Percentiles rank a stretch among this genome's conserved stretches.
Evolutionary conservation across 768 basidiomycete species (phyloP).

Genomic region (Dioszegia crocea): DNA sequence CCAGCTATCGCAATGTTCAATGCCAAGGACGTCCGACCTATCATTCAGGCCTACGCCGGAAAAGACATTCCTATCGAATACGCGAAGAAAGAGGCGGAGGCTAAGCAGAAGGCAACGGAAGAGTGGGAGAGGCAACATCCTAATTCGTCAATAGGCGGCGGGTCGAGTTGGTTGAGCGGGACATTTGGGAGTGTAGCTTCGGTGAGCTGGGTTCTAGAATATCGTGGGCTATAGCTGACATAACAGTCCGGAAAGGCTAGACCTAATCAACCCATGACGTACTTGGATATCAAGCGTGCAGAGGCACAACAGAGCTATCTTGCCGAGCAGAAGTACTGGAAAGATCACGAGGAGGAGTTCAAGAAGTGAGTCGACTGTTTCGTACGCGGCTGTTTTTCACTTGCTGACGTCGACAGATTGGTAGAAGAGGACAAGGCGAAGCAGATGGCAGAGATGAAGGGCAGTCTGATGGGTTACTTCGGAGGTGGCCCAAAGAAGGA

Average conservation of each 20-base stretch:
- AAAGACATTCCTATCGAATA: slow-evolving; percentile 88
- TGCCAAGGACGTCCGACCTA: slow-evolving; percentile 78
- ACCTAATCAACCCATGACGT: slow-evolving; percentile 48
- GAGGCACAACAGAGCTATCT: slow-evolving; percentile 47
- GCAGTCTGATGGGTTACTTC: slow-evolving; percentile 39
- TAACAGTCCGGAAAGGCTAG: slow-evolving; percentile 30
- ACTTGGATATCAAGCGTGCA: slow-evolving; percentile 49
- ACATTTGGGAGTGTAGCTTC: slow-evolving; percentile 44
- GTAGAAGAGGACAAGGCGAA: slow-evolving; percentile 50
- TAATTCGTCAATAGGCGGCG: slow-evolving; percentile 17
- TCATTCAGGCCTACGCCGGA: slow-evolving; percentile 75
- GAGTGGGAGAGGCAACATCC: slow-evolving; percentile 65
- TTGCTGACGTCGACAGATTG: slow-evolving; percentile 26
- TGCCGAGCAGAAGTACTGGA: slow-evolving; percentile 49
- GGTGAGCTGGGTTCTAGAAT: slow-evolving; percentile 30
- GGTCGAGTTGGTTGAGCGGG: slow-evolving; percentile 34
- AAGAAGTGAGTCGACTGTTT: slow-evolving; percentile 46
- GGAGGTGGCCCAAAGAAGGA: slow-evolving; percentile 22
- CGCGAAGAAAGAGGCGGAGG: slow-evolving; percentile 77
- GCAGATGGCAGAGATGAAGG: slow-evolving; percentile 50
- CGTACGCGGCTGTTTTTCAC: neutral
- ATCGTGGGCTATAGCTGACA: neutral
- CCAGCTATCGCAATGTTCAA: slow-evolving; percentile 89
- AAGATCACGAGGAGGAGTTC: slow-evolving; percentile 48
- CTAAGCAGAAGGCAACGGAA: slow-evolving; percentile 69